These are phyloP conservation scores for Boletales sp. DNA, from an alignment of 768 basidiomycete species.

Conservation along the genomic window DNA sequence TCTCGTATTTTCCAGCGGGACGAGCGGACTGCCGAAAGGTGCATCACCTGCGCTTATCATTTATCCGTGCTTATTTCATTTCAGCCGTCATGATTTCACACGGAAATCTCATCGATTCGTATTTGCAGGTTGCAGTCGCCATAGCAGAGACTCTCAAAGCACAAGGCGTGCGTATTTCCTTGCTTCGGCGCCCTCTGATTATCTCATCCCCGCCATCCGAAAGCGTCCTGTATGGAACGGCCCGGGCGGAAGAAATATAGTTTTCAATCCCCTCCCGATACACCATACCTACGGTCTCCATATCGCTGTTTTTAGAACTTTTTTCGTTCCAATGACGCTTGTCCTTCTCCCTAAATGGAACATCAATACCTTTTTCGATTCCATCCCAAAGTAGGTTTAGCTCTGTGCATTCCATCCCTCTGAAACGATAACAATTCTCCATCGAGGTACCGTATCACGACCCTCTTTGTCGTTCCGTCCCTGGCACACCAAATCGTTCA, in stretches of 20 bases:
- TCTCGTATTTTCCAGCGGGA: conserved; percentile 74
- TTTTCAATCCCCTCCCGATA: conserved; percentile 60
- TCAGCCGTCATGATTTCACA: conserved; percentile 72
- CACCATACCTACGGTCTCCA: conserved; percentile 69
- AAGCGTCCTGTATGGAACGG: conserved; percentile 36
- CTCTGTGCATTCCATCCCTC: too few relatives aligned
- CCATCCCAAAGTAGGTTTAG: conserved; percentile 53
- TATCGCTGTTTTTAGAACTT: conserved; percentile 44
- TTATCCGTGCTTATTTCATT: background rate
- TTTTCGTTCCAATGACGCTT: conserved; percentile 43
- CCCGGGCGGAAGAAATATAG: conserved; percentile 44
- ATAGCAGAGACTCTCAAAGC: conserved; percentile 31
- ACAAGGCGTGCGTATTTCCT: conserved; percentile 40
- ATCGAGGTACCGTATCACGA: conserved; percentile 52
- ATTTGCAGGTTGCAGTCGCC: conserved; percentile 37
- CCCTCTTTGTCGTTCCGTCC: conserved; percentile 56
- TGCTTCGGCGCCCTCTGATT: conserved; percentile 45
- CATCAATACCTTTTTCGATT: conserved; percentile 43
- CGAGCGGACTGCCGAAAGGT: conserved; percentile 76
- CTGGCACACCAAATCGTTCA: conserved; percentile 62
- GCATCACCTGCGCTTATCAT: background rate
- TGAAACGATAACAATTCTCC: background rate
- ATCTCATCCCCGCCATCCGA: too few relatives aligned
- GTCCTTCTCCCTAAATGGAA: conserved; percentile 64
- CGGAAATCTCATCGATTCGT: conserved; percentile 52